A percentile compares a stretch with the other conserved stretches of the same genome.
These are phyloP conservation scores for Populus pruinosa DNA, from an alignment of 345 rosid genomes.

Conservation along the genomic window DNA sequence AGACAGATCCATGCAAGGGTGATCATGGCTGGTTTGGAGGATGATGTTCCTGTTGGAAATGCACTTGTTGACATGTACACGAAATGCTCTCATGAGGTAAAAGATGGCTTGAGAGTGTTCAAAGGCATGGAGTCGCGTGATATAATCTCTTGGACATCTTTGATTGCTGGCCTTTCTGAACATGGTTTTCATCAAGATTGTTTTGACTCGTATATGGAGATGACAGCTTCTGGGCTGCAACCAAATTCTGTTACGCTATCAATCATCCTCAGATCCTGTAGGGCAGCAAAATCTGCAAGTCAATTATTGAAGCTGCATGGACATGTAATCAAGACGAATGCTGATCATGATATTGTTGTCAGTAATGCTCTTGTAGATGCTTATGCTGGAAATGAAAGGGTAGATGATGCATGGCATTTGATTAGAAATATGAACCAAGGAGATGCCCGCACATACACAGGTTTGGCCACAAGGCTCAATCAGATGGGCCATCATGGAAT, in stretches of 20 bases:
- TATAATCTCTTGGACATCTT: constrained; percentile 70
- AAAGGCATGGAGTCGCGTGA: constrained; percentile 42
- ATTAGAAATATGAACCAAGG: constrained; percentile 40
- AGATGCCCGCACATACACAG: constrained; percentile 57
- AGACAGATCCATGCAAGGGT: constrained; percentile 56
- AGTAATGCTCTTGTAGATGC: constrained; percentile 64
- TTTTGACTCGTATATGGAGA: constrained; percentile 34
- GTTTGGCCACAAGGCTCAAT: constrained; percentile 62
- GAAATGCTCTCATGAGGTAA: constrained; percentile 45
- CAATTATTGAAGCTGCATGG: constrained; percentile 48
- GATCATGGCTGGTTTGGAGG: constrained; percentile 43
- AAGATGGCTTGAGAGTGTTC: constrained; percentile 46
- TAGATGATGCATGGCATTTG: constrained; percentile 47
- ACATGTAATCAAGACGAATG: constrained; percentile 38
- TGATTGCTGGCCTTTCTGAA: constrained; percentile 55
- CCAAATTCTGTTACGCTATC: constrained; percentile 59
- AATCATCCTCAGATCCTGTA: constrained; percentile 45
- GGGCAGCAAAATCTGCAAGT: constrained; percentile 18
- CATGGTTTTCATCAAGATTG: constrained; percentile 42
- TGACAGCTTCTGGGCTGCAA: constrained; percentile 47
- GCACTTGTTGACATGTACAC: constrained; percentile 65
- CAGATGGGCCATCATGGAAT: constrained; percentile 42
- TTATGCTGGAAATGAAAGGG: constrained; percentile 44
- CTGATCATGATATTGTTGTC: constrained; percentile 27
- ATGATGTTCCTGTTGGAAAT: constrained; percentile 51